Evolutionary conservation across 345 rosid species (phyloP).

Genomic region (Lepidium aucheri): DNA sequence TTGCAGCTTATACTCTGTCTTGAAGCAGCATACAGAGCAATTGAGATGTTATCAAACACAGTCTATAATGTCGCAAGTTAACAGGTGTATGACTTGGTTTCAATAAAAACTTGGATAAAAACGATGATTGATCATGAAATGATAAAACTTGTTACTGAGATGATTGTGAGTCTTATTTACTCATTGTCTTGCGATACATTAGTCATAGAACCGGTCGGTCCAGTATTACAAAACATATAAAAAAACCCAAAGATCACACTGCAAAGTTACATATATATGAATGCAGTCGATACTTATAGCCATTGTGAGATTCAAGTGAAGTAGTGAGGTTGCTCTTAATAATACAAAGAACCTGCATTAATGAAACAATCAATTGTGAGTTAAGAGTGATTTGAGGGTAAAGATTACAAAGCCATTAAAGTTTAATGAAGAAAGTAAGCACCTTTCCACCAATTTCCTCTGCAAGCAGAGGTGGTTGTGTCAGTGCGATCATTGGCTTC

Average conservation of each 20-base stretch:
- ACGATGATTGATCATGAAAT: neutral
- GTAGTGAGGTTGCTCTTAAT: constrained; percentile 14
- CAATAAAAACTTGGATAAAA: constrained; percentile 3
- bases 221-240: constrained; percentile 3
- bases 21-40: constrained; percentile 21
- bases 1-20: constrained; percentile 54
- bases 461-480: constrained; percentile 43
- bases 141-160: constrained; percentile 3
- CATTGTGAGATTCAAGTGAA: neutral
- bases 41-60: neutral
- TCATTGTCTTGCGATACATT: neutral
- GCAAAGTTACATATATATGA: neutral
- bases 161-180: constrained; percentile 2
- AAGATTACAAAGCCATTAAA: neutral
- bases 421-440: neutral
- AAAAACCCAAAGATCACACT: constrained; percentile 12
- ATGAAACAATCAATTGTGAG: neutral
- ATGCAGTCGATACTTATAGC: neutral
- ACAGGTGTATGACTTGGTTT: neutral
- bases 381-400: neutral
- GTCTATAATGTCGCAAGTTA: neutral
- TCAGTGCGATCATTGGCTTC: constrained; percentile 28
- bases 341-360: constrained; percentile 26
- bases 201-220: constrained; percentile 2
- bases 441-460: constrained; percentile 99